A percentile compares a stretch with the other conserved stretches of the same genome.
Conservation (phyloP, 129 eudicot species). For the Escallonia rubra region DNA sequence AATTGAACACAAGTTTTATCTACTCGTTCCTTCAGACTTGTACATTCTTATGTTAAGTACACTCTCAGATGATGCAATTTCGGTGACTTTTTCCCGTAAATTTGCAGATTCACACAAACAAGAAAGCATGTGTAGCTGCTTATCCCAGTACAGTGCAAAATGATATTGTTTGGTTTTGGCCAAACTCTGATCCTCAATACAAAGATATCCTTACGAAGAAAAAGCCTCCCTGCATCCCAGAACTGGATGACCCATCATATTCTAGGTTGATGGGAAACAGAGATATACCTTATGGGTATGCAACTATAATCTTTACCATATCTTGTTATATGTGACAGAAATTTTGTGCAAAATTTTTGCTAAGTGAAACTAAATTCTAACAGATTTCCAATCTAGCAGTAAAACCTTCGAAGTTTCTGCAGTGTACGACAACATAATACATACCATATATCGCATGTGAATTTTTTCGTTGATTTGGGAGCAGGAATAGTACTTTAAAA, state of each 20-base stretch:
- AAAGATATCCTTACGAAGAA: slow-evolving; percentile 51
- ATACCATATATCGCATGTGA: too few species aligned
- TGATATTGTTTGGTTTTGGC: slow-evolving; percentile 90
- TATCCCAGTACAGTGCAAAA: slow-evolving; percentile 80
- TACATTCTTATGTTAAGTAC: not conserved
- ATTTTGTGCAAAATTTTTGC: too few species aligned
- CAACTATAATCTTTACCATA: not conserved
- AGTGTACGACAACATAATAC: too few species aligned
- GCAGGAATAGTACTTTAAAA: too few species aligned
- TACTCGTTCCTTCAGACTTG: not conserved
- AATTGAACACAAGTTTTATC: too few species aligned
- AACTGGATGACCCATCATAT: slow-evolving; percentile 77
- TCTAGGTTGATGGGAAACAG: slow-evolving; percentile 37
- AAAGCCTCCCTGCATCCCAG: slow-evolving; percentile 69
- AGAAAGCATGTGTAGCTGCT: slow-evolving; percentile 77
- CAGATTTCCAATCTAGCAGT: too few species aligned
- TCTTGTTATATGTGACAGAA: too few species aligned
- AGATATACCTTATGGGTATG: slow-evolving; percentile 79
- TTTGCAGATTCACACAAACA: slow-evolving; percentile 58
- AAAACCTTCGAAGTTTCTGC: too few species aligned
- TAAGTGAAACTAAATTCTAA: too few species aligned
- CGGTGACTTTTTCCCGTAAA: not conserved
- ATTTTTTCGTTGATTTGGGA: too few species aligned
- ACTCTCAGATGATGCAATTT: not conserved
- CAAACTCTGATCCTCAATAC: slow-evolving; percentile 53